Evolutionary conservation across 2,329 filamentous ascomycete species (phyloP), one percentile per base, ranked within the genome.

Genomic region (Triangularia verruculosa): DNA sequence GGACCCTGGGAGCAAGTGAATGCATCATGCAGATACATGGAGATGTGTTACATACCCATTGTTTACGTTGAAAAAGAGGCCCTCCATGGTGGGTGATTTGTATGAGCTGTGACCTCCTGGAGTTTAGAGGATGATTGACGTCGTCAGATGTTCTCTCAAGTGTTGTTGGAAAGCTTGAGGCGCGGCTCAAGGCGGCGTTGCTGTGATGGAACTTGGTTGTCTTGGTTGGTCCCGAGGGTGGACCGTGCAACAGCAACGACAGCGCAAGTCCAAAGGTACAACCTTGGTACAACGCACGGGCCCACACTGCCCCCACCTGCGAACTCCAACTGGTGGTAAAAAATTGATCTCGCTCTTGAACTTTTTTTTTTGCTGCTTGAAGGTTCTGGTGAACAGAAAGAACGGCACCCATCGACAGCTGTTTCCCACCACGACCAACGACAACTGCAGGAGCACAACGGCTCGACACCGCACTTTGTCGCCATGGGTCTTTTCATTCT

Each of bases 31-130:
- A 25, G 52, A 54, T 54, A 27, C 24, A 54, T 39, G 54, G 22
- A 15, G 39, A 24, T 47, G 47, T 56, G 47, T 56, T 61, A 75
- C 85, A 69, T 82, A 94, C 90, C 93, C 93, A 79, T 92, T 93
- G 79, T 96, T 93, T 68, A 94, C 91, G 80, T 97, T 97, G 81
- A 95, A 97, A 73, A 93, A 89, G 54, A 97, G 88, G 64, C 93
- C 93, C 83, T 97, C 93, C 93, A 96, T 97, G 64, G 81, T 66
- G 61, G 60, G 39, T 56, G 8, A 27, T 34, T 17, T 59, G 53
- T 47, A 32, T 57, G 57, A n/a, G 20, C 59, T 65, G 61, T 62
- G 43, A 30, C 39, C 51, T n/a, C n/a, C n/a, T 63, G 62, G 28
- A 58, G 51, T 53, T 53, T 65, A 62, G 62, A 60, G 59, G 53